Evolutionary conservation across 352 stramenopile genomes (phyloP).

Genomic region (Halophytophthora polymorphica): DNA sequence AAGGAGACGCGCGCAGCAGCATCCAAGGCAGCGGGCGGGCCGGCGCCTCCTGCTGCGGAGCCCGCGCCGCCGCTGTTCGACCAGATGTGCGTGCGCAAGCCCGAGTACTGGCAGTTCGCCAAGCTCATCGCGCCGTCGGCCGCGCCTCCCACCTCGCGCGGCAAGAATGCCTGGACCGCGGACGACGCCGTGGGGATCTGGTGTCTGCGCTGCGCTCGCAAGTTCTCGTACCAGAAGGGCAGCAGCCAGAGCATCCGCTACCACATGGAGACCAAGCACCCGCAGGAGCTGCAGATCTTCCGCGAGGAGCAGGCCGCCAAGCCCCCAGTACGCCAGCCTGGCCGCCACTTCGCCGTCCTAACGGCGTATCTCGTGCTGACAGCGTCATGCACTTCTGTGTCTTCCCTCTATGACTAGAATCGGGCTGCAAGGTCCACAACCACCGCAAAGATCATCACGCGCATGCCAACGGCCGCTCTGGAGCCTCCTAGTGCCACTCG

Average conservation of each 20-base stretch:
- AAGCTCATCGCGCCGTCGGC: conserved; percentile 19
- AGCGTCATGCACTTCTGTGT: not conserved
- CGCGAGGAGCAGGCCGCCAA: conserved; percentile 6
- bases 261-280: conserved; percentile 60
- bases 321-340: not conserved
- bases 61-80: conserved; percentile 33
- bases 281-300: conserved; percentile 18
- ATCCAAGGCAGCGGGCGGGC: no score
- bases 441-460: not conserved
- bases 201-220: conserved; percentile 34
- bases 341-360: no score
- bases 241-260: conserved; percentile 57
- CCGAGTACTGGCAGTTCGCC: conserved; percentile 56
- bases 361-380: not conserved
- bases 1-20: no score
- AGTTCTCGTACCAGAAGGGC: conserved; percentile 42
- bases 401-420: not conserved
- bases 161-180: conserved; percentile 43
- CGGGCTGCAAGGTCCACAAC: not conserved
- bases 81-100: conserved; percentile 47
- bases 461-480: not conserved
- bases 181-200: conserved; percentile 49
- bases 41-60: not conserved
- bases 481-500: not conserved
- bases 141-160: conserved; percentile 5